These are phyloP conservation scores for Macrophomina pseudophaseolina DNA, from an alignment of 2,329 filamentous ascomycete genomes.

Conservation along the genomic window DNA sequence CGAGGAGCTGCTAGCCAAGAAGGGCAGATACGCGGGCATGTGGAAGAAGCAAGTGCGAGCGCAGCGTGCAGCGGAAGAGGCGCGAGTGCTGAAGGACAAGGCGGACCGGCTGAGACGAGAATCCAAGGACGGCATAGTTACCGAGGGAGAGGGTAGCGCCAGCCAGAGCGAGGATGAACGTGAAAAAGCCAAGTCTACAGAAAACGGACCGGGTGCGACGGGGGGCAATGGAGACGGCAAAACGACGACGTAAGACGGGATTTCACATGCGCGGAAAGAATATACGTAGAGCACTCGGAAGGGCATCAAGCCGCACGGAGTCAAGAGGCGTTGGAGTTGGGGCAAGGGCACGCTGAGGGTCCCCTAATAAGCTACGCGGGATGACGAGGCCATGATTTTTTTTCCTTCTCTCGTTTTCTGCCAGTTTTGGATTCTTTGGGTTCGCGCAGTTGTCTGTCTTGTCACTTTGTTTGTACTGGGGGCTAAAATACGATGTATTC, in stretches of 20 bases:
- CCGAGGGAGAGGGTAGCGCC: constrained; percentile 46
- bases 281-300: constrained; percentile 8
- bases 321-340: constrained; percentile 18
- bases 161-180: constrained; percentile 45
- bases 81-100: constrained; percentile 55
- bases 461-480: constrained; percentile 11
- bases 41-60: constrained; percentile 60
- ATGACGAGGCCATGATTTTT: constrained; percentile 24
- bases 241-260: neutral
- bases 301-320: constrained; percentile 12
- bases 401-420: neutral
- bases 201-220: constrained; percentile 6
- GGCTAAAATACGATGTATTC: constrained; percentile 21
- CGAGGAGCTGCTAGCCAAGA: constrained; percentile 54
- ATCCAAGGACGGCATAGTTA: constrained; percentile 50
- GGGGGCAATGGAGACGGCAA: constrained; percentile 4
- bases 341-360: constrained; percentile 10
- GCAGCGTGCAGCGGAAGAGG: constrained; percentile 56
- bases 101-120: constrained; percentile 55
- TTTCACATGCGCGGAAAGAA: constrained; percentile 14
- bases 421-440: constrained; percentile 22
- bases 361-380: constrained; percentile 20
- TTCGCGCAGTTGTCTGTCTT: neutral
- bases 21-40: constrained; percentile 55
- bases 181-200: constrained; percentile 27